phyloP scores from a whole-genome alignment of 306 rosid genomes.

The Lagenaria siceraria region DNA sequence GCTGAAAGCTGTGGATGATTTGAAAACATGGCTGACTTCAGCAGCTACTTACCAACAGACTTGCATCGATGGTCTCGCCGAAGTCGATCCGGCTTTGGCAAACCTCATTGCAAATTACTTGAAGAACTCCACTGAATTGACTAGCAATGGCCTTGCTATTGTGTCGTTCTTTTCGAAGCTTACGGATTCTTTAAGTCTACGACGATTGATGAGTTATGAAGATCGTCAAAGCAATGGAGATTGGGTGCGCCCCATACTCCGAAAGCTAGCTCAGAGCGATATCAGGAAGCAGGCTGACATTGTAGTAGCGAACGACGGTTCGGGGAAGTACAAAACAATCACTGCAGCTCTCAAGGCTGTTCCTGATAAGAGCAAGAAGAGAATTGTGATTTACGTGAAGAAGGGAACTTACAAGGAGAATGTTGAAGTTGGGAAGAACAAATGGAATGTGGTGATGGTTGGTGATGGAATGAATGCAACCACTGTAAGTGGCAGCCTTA shows the following conservation, averaged over 20 bases:
- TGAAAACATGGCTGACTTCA: slow-evolving; percentile 63
- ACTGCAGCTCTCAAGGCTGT: slow-evolving; percentile 45
- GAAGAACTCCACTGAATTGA: slow-evolving; percentile 43
- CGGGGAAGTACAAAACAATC: slow-evolving; percentile 42
- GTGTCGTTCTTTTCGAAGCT: slow-evolving; percentile 32
- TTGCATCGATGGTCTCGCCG: slow-evolving; percentile 49
- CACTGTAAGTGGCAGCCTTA: slow-evolving; percentile 36
- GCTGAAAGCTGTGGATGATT: slow-evolving; percentile 37
- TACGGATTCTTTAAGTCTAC: slow-evolving; percentile 13
- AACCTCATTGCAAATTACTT: slow-evolving; percentile 13
- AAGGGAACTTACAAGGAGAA: slow-evolving; percentile 50
- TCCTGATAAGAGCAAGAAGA: slow-evolving; percentile 33
- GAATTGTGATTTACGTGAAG: slow-evolving; percentile 60
- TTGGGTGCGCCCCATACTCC: slow-evolving; percentile 19
- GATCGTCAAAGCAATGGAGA: slow-evolving; percentile 6
- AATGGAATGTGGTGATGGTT: slow-evolving; percentile 63
- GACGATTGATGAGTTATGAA: slow-evolving; percentile 21
- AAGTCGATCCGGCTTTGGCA: slow-evolving; percentile 13
- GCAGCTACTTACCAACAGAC: slow-evolving; percentile 65
- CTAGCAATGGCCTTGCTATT: slow-evolving; percentile 77
- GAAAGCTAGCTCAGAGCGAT: slow-evolving; percentile 20
- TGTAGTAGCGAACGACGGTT: slow-evolving; percentile 41
- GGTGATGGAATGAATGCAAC: slow-evolving; percentile 69
- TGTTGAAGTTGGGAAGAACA: slow-evolving; percentile 43
- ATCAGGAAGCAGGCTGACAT: slow-evolving; percentile 25